Evolutionary conservation across 768 basidiomycete species (phyloP), one percentile per base, ranked within the genome.

Genomic region (Boletus rubroflammeus): DNA sequence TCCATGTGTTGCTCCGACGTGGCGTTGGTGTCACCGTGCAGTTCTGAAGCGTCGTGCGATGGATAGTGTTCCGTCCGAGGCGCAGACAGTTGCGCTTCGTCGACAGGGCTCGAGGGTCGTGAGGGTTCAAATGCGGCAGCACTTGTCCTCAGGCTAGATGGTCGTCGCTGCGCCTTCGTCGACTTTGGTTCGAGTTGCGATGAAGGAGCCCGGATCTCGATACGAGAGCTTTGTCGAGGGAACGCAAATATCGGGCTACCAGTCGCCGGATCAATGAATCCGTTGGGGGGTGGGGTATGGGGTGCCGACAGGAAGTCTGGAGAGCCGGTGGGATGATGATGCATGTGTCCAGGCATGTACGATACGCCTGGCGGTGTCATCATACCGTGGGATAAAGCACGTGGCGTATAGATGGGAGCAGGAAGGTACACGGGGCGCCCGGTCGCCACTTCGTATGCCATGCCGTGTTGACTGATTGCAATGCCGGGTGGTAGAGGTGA

Each of bases 391-490:
- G 85, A 77, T 51, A 83, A 64, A 15, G 86, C 84, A n/a, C 81
- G 84, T 47, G 85, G 84, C 46, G 82, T 83, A 64, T 82, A 87
- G 75, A 87, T 78, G 19, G 82, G 79, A 13, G 79, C 75, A 57
- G 84, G 80, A 28, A 92, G 75, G 62, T 86, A 86, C 32, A 93
- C 84, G 11, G 88, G 81, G 36, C 88, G 88, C 38, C 91, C 91
- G 5, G 88, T 91, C 14, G 88, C 83, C 48, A 91, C 66, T 68
- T 93, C 90, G 65, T 85, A 92, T n/a, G 88, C 77, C 73, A 90
- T 78, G 31, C 90, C 90, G 55, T 88, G 84, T 50, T 83, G 81
- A 59, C 84, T 84, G 64, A 90, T 72, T 14, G 79, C 88, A 47
- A 91, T 78, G 45, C 90, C 90, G 14, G 83, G 83, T n/a, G 90